Conservation (phyloP, 2,329 filamentous ascomycete genomes). For the Fusarium sp. region DNA sequence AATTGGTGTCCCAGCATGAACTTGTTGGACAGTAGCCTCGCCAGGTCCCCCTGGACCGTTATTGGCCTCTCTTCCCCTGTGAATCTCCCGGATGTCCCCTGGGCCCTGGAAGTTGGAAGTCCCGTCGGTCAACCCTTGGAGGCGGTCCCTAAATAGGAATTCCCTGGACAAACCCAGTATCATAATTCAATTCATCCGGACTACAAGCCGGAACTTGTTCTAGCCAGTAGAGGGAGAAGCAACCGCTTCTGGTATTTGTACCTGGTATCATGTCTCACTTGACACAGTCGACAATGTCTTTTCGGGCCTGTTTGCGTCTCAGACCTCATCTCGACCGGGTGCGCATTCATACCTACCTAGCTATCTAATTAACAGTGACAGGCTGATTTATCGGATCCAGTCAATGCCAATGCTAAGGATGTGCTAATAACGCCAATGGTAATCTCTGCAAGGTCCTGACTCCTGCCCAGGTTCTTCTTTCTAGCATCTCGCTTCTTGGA, state of each 20-base stretch:
- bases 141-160: constrained; percentile 4
- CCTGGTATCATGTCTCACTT: constrained; percentile 25
- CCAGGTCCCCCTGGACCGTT: constrained; percentile 27
- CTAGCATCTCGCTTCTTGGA: constrained; percentile 5
- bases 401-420: neutral
- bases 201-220: constrained; percentile 27
- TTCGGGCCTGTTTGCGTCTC: constrained; percentile 32
- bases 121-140: constrained; percentile 19
- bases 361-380: neutral
- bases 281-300: constrained; percentile 10
- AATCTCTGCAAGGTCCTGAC: constrained; percentile 34
- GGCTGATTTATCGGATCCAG: constrained; percentile 21
- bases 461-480: constrained; percentile 10
- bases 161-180: constrained; percentile 16
- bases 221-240: constrained; percentile 21
- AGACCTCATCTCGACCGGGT: constrained; percentile 22
- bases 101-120: neutral
- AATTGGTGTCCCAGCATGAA: constrained; percentile 17
- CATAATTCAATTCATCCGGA: constrained; percentile 7
- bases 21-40: neutral
- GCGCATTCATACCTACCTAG: constrained; percentile 17
- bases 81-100: constrained; percentile 22
- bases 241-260: constrained; percentile 26
- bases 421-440: neutral
- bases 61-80: constrained; percentile 27